Evolutionary conservation across 1,284 basidiomycete genomes (phyloP).

Genomic region (Cerioporus squamosus): DNA sequence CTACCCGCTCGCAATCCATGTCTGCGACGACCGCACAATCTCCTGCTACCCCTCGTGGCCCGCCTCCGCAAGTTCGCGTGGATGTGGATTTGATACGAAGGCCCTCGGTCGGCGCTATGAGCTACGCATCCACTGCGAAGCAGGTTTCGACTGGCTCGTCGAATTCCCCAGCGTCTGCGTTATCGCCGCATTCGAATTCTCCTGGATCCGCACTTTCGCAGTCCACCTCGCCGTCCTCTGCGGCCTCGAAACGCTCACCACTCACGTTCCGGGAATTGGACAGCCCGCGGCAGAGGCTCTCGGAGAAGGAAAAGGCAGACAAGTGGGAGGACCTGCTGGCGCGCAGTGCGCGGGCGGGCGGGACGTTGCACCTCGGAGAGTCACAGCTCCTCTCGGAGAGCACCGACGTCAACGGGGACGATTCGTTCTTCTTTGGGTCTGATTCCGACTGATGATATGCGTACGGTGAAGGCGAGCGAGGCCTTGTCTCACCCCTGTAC

Average conservation of each 20-base stretch:
- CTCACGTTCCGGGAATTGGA: conserved; percentile 56
- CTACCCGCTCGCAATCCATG: conserved; percentile 24
- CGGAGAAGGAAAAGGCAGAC: conserved; percentile 69
- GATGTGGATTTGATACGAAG: conserved; percentile 23
- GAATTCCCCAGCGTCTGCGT: conserved; percentile 5
- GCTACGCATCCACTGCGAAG: conserved; percentile 36
- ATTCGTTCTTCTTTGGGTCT: conserved; percentile 30
- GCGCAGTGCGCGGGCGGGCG: conserved; percentile 66
- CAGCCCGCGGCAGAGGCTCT: conserved; percentile 43
- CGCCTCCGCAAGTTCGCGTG: conserved; percentile 23
- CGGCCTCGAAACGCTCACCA: conserved; percentile 32
- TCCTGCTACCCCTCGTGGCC: conserved; percentile 30
- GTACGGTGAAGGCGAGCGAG: background rate
- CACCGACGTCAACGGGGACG: conserved; percentile 23
- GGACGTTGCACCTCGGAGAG: conserved; percentile 62
- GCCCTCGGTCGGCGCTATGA: conserved; percentile 32
- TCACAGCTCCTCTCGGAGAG: conserved; percentile 49
- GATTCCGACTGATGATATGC: conserved; percentile 5
- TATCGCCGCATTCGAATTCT: conserved; percentile 23
- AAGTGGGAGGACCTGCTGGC: conserved; percentile 71
- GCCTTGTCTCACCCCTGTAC: background rate
- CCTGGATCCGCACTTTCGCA: conserved; percentile 22
- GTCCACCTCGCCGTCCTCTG: conserved; percentile 25
- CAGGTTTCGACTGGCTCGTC: conserved; percentile 25
- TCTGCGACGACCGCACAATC: conserved; percentile 22